Evolutionary conservation across 257 asterid species (phyloP).

Genomic region (Solanum paucissectum): DNA sequence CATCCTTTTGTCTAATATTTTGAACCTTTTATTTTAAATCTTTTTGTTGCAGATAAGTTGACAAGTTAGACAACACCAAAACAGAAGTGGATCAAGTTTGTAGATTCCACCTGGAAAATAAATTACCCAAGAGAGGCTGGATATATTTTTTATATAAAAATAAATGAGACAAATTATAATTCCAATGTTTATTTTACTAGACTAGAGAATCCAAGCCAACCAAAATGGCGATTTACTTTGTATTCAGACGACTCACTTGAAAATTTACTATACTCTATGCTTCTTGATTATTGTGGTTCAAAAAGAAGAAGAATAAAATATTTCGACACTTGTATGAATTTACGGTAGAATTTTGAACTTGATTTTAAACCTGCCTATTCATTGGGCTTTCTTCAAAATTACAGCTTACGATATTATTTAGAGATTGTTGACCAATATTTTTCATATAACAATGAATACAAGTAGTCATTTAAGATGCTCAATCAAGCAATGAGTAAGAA

Average conservation of each 20-base stretch:
- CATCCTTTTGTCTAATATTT: neutral
- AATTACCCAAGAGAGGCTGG: neutral
- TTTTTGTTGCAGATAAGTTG: constrained; percentile 11
- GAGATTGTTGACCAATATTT: neutral
- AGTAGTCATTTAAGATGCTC: neutral
- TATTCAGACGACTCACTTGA: too few species aligned
- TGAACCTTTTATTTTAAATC: neutral
- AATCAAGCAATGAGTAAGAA: neutral
- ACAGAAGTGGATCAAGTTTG: neutral
- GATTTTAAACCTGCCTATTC: neutral
- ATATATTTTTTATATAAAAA: neutral
- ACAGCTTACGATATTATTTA: neutral
- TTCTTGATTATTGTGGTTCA: too few species aligned
- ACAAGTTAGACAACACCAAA: neutral
- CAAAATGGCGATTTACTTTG: too few species aligned
- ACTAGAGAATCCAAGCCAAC: neutral
- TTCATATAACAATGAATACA: neutral
- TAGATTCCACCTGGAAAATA: neutral
- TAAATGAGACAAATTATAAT: neutral
- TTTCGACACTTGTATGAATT: too few species aligned
- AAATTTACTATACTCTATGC: too few species aligned
- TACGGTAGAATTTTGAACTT: too few species aligned
- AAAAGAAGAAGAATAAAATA: too few species aligned
- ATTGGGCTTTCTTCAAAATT: too few species aligned
- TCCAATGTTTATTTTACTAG: neutral